Conservation (phyloP, 2,329 filamentous ascomycete genomes). For the Trichoderma citrinoviride region DNA sequence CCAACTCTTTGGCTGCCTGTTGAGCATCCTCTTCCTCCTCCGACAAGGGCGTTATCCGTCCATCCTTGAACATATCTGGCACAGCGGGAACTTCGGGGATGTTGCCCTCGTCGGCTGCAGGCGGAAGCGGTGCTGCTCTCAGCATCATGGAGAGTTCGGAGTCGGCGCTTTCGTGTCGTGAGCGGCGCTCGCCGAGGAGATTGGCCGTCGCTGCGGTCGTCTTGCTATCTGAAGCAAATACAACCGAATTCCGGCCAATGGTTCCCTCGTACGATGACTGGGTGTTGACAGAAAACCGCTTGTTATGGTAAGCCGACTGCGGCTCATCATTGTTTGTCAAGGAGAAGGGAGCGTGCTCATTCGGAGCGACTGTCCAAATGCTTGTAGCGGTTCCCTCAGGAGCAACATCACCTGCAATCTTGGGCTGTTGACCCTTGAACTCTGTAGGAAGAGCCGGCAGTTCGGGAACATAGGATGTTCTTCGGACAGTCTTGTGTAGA, state of each 20-base stretch:
- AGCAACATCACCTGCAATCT: not conserved
- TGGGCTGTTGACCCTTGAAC: constrained; percentile 3
- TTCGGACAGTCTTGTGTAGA: constrained; percentile 9
- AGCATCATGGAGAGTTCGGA: constrained; percentile 11
- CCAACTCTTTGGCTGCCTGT: constrained; percentile 22
- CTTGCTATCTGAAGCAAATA: constrained; percentile 35
- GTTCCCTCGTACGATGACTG: constrained; percentile 29
- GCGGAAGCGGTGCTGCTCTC: not conserved
- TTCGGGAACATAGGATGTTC: constrained; percentile 10
- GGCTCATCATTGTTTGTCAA: constrained; percentile 21
- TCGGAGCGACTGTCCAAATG: constrained; percentile 11
- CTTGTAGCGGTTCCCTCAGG: not conserved
- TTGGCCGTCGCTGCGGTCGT: not conserved
- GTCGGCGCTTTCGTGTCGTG: not conserved
- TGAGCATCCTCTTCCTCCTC: constrained; percentile 15
- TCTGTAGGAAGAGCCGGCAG: constrained; percentile 12
- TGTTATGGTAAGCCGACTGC: not conserved
- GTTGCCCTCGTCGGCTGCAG: constrained; percentile 27
- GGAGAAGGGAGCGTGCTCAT: constrained; percentile 12
- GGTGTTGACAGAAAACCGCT: constrained; percentile 14
- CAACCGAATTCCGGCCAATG: constrained; percentile 49
- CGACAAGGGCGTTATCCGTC: not conserved
- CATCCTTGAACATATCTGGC: constrained; percentile 38
- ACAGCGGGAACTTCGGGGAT: constrained; percentile 41
- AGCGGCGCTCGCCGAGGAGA: constrained; percentile 24